A percentile compares a stretch with the other conserved stretches of the same genome.
Evolutionary conservation across 768 basidiomycete species (phyloP).

Genomic region (Tylopilus vinaceipallidus): DNA sequence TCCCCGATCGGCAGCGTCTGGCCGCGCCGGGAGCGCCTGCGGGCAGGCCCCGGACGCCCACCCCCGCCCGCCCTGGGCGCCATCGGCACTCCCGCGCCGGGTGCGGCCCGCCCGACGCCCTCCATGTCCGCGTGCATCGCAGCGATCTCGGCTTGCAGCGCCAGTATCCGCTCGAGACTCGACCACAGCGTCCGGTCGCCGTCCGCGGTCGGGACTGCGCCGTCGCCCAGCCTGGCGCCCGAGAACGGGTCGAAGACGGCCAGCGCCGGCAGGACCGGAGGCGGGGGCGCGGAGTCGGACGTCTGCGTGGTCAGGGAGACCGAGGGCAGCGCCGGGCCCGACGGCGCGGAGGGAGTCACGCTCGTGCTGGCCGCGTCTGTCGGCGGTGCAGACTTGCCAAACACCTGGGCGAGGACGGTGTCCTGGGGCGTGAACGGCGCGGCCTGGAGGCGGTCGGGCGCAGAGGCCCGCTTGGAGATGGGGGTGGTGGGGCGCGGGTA

Average conservation of each 20-base stretch:
- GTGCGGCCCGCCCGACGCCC: constrained; percentile 36
- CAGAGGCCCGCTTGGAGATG: not conserved
- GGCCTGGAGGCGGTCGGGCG: not conserved
- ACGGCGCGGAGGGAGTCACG: not conserved
- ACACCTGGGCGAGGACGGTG: constrained; percentile 49
- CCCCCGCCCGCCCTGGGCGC: constrained; percentile 12
- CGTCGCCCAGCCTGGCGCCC: constrained; percentile 22
- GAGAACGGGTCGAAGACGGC: constrained; percentile 35
- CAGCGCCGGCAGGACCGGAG: constrained; percentile 10
- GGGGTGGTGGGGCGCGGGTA: constrained; percentile 1
- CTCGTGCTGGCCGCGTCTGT: too few species aligned
- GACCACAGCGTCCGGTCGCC: constrained; percentile 61
- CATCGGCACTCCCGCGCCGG: not conserved
- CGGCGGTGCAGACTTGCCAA: constrained; percentile 12
- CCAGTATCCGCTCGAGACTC: constrained; percentile 65
- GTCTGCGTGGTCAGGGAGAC: constrained; percentile 7
- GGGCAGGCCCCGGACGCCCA: constrained; percentile 11
- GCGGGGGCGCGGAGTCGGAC: constrained; percentile 15
- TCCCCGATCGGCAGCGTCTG: constrained; percentile 35
- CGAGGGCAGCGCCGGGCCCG: constrained; percentile 10
- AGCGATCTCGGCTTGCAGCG: constrained; percentile 70
- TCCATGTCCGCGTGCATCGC: constrained; percentile 77
- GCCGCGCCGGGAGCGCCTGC: constrained; percentile 30
- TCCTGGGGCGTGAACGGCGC: constrained; percentile 58
- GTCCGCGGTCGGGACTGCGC: constrained; percentile 16